Conservation (phyloP, 2,329 filamentous ascomycete genomes). For the Pyrenochaeta sp. region DNA sequence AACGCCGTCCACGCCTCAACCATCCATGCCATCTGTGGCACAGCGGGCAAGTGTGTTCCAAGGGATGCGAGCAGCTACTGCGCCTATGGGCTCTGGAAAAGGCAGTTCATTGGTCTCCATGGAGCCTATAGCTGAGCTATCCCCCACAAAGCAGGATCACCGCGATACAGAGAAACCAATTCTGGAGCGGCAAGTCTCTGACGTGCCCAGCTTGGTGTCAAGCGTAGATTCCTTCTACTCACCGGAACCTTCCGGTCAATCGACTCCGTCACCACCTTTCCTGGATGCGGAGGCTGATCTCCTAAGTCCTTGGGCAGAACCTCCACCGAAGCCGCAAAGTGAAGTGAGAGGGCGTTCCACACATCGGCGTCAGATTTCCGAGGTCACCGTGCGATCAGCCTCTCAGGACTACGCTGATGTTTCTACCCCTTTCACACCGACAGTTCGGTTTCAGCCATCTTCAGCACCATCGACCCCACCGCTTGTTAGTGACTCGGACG, state of each 20-base stretch:
- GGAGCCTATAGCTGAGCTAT: conserved; percentile 29
- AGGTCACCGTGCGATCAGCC: conserved; percentile 41
- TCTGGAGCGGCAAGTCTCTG: conserved; percentile 33
- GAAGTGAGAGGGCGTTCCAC: conserved; percentile 35
- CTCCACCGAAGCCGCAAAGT: conserved; percentile 13
- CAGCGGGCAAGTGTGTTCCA: conserved; percentile 44
- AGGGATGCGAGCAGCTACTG: conserved; percentile 36
- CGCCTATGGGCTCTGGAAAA: conserved; percentile 21
- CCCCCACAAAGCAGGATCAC: conserved; percentile 11
- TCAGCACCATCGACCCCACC: conserved; percentile 54
- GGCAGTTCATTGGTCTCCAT: conserved; percentile 22
- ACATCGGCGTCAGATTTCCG: conserved; percentile 47
- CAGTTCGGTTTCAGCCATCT: conserved; percentile 26
- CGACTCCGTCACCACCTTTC: conserved; percentile 39
- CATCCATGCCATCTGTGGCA: conserved; percentile 33
- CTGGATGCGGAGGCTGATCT: conserved; percentile 39
- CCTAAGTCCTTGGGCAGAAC: conserved; percentile 37
- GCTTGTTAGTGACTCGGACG: conserved; percentile 53
- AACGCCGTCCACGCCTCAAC: conserved; percentile 18
- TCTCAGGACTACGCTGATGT: conserved; percentile 23
- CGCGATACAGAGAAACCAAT: conserved; percentile 13
- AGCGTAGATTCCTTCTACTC: conserved; percentile 50
- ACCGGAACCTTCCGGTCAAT: conserved; percentile 27
- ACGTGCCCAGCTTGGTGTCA: conserved; percentile 43
- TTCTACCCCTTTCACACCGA: conserved; percentile 30